These are phyloP conservation scores for Streptanthus diversifolius DNA, from an alignment of 345 rosid species.

Conservation along the genomic window DNA sequence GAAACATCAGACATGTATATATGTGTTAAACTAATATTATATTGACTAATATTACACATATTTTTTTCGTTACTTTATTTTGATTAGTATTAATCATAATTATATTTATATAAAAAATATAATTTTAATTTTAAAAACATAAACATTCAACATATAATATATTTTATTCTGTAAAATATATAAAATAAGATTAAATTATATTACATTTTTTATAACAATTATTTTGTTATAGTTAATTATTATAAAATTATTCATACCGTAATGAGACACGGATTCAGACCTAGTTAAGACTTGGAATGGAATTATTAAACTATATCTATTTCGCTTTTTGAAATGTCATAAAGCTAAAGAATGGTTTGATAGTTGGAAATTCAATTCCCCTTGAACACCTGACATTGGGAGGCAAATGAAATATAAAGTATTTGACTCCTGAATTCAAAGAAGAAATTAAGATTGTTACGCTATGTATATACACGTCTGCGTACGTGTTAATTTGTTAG, in stretches of 20 bases:
- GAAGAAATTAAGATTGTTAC: slow-evolving; percentile 20
- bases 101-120: too few relatives aligned
- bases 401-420: neutral
- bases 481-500: slow-evolving; percentile 17
- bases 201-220: too few relatives aligned
- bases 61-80: too few relatives aligned
- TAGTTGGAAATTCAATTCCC: neutral
- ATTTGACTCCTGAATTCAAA: slow-evolving; percentile 19
- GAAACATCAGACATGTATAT: neutral
- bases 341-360: neutral
- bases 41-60: too few relatives aligned
- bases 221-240: too few relatives aligned
- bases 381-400: neutral
- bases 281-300: neutral
- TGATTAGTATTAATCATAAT: too few relatives aligned
- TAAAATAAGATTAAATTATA: too few relatives aligned
- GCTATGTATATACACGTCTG: slow-evolving; percentile 6
- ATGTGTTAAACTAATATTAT: neutral
- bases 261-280: too few relatives aligned
- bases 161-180: too few relatives aligned
- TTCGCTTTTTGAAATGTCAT: neutral
- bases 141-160: too few relatives aligned
- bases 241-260: too few relatives aligned
- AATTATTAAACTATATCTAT: neutral
- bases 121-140: too few relatives aligned